Evolutionary conservation across 2,329 filamentous ascomycete genomes (phyloP).

Genomic region (Chrysoporthe austroafricana): DNA sequence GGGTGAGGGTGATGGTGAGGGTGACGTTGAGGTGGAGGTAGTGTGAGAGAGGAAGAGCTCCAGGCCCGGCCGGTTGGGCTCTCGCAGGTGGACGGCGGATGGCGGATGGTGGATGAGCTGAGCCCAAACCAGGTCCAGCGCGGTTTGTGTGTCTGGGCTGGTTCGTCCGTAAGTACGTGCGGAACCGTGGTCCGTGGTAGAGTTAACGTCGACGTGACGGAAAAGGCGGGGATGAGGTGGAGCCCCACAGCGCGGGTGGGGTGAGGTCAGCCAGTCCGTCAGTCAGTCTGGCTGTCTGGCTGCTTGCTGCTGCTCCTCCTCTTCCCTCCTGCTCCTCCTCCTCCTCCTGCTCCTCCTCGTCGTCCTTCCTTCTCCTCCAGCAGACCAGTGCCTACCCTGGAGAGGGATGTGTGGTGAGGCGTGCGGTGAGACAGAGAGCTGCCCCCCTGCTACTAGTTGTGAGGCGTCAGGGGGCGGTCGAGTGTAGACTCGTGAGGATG

Average conservation of each 20-base stretch:
- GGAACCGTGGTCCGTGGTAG: not conserved
- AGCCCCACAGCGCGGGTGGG: conserved; percentile 2
- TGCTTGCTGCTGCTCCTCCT: no score
- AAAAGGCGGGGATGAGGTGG: conserved; percentile 9
- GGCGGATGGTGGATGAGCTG: not conserved
- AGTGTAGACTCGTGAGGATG: no score
- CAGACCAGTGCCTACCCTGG: no score
- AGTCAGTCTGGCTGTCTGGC: no score
- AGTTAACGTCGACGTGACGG: not conserved
- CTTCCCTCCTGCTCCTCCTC: no score
- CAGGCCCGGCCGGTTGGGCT: no score
- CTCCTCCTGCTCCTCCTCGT: no score
- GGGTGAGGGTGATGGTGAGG: not conserved
- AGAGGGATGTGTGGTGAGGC: no score
- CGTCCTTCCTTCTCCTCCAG: no score
- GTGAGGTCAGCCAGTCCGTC: not conserved
- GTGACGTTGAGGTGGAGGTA: not conserved
- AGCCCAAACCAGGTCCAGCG: not conserved
- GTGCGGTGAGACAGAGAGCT: no score
- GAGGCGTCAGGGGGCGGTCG: no score
- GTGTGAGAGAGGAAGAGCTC: not conserved
- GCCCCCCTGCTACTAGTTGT: no score
- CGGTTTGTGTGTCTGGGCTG: not conserved
- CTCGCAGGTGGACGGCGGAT: not conserved
- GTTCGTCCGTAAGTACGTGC: not conserved